Evolutionary conservation across 768 basidiomycete genomes (phyloP).

Genomic region (Xerocomellus intermedius): DNA sequence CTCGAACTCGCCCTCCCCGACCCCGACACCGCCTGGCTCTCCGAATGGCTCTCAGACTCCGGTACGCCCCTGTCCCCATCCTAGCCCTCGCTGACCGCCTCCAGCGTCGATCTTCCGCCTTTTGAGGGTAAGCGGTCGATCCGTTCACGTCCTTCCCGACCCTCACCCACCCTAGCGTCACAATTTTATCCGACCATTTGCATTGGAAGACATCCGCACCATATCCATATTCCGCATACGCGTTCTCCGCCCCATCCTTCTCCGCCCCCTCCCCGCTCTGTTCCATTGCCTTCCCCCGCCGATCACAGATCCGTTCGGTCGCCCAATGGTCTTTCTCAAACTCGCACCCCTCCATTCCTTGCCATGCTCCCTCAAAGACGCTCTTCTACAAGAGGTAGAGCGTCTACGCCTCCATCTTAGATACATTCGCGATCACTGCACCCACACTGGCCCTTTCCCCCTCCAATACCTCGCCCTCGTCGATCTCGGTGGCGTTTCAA

Average conservation of each 20-base stretch:
- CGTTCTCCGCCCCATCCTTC: slow-evolving; percentile 39
- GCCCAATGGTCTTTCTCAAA: slow-evolving; percentile 61
- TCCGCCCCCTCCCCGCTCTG: slow-evolving; percentile 26
- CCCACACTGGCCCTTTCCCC: slow-evolving; percentile 35
- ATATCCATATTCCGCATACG: slow-evolving; percentile 55
- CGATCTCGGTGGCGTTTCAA: slow-evolving; percentile 57
- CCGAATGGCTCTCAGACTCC: slow-evolving; percentile 64
- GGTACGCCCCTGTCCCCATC: slow-evolving; percentile 41
- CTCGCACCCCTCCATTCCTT: slow-evolving; percentile 41
- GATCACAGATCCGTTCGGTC: slow-evolving; percentile 58
- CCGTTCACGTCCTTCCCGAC: slow-evolving; percentile 6
- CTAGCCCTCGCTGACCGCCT: background rate
- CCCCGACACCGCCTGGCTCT: slow-evolving; percentile 49
- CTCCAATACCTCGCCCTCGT: slow-evolving; percentile 68
- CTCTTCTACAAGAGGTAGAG: slow-evolving; percentile 53
- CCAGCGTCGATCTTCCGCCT: slow-evolving; percentile 60
- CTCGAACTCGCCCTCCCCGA: slow-evolving; percentile 55
- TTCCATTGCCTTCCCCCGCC: slow-evolving; percentile 56
- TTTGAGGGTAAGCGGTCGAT: slow-evolving; percentile 48
- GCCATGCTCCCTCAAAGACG: slow-evolving; percentile 39
- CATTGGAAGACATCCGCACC: slow-evolving; percentile 56
- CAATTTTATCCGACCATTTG: slow-evolving; percentile 60
- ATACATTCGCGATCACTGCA: slow-evolving; percentile 39
- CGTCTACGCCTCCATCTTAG: slow-evolving; percentile 55
- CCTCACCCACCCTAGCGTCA: slow-evolving; percentile 47